A percentile compares a stretch with the other conserved stretches of the same genome.
These are phyloP conservation scores for Fusarium abutilonis DNA, from an alignment of 2,329 filamentous ascomycete species.

Conservation along the genomic window DNA sequence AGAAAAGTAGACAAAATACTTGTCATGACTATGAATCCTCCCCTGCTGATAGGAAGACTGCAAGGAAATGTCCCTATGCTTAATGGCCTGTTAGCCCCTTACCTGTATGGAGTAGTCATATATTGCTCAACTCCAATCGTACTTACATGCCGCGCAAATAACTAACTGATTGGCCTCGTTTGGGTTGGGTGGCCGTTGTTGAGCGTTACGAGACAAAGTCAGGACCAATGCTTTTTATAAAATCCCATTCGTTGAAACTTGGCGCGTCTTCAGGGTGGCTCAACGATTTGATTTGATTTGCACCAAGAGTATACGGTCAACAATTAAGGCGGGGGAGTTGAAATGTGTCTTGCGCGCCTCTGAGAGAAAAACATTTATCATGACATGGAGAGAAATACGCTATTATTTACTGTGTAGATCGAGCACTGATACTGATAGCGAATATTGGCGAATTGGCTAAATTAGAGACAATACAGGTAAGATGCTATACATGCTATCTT, in stretches of 20 bases:
- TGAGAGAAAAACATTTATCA: conserved; percentile 4
- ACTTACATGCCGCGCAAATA: conserved; percentile 27
- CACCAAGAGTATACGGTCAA: conserved; percentile 24
- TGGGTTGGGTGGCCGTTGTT: conserved; percentile 29
- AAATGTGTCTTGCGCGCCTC: conserved; percentile 7
- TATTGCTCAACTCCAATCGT: conserved; percentile 35
- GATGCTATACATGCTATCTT: conserved; percentile 20
- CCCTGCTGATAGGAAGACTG: conserved; percentile 1
- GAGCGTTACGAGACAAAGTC: conserved; percentile 34
- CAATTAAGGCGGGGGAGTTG: conserved; percentile 12
- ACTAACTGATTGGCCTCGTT: conserved; percentile 32
- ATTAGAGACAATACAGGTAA: conserved; percentile 7
- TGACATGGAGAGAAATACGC: conserved; percentile 1
- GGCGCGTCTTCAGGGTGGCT: conserved; percentile 27
- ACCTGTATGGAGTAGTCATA: conserved; percentile 32
- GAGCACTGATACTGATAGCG: conserved; percentile 2
- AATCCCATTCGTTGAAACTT: conserved; percentile 23
- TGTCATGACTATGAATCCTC: conserved; percentile 2
- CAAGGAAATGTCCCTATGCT: conserved; percentile 17
- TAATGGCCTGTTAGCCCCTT: conserved; percentile 22
- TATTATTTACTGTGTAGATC: conserved; percentile 7
- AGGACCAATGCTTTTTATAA: conserved; percentile 20
- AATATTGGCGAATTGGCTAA: conserved; percentile 19
- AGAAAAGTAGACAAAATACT: background rate
- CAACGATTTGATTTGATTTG: conserved; percentile 30